Base-by-base conservation (phyloP, 1,139 yeast species). In the Kodamaea anthophila region DNA sequence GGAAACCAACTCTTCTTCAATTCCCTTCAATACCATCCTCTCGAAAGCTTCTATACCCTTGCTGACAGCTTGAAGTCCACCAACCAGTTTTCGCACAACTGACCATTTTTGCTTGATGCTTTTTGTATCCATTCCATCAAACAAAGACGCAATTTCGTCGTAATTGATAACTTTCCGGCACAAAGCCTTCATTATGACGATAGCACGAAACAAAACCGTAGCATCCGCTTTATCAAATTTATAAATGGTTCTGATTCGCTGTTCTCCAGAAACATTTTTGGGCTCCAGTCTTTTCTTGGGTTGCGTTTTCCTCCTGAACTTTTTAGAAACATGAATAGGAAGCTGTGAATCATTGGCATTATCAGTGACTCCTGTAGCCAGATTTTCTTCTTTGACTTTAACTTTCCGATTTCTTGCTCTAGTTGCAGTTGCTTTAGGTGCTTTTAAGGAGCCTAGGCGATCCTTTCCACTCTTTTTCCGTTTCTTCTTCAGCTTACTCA, bases 81-180 rank as follows among this genome's bases (percentile, higher is more conserved):
- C 91, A 44, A 71, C 58, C 43, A 55, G 60, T 37, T 69, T 71
- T 24, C 85, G 60, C 6, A 77, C 60, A 9, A 63, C 58, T 0
- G 77, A 72, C 94, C 94, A 84, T 36, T 68, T 71, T 26, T 71
- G 66, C 32, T 63, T 64, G 10, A 77, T 65, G 1, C 64, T 56
- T 2, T 60, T 55, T 3, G 55, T 52, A 14, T 48, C 56, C 23
- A 55, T 44, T 11, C 55, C 67, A 2, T 49, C 58, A 37, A 79
- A 64, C 4, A 69, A 52, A 0, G 46, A 44, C 0, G 77, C 62
- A n/a, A 83, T 72, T 25, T 61, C 49, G 0, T 60, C 63, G 73
- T 85, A 84, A 38, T 77, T 77, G 23, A 78, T 76, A 3, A 58
- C 52, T 3, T 65, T 62, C 35, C 69, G 59, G 27, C 60, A 51